Base-by-base conservation (phyloP, 1,139 yeast species). In the Saccharomyces hybrid region DNA sequence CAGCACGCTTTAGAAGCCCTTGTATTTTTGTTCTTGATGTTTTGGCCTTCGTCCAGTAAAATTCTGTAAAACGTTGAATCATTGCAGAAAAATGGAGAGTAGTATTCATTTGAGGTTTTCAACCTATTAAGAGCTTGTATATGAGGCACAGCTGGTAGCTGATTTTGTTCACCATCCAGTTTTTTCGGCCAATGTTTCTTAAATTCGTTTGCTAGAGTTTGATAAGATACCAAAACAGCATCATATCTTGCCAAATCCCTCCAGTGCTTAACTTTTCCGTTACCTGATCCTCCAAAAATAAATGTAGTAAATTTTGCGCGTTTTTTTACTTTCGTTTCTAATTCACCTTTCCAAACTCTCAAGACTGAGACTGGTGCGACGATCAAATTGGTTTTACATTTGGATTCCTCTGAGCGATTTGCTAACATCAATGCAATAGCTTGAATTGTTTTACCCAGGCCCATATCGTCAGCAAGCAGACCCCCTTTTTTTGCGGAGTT, bases 391-490 rank as follows among this genome's bases (percentile, higher is more conserved):
- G 93, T 82, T 60, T 79, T 82, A 29, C 53, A 32, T 2, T 58
- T 59, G 8, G 51, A 63, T 28, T 72, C 70, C 13, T 62, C 55
- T 0, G 85, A 75, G 55, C 73, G 74, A 64, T 80, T 77, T 2
- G 85, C 77, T 56, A 88, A 65, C 63, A 89, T 82, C 50, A 88
- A 68, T 0, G 95, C 82, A 49, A 88, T 75, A 2, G 89, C 80
- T 70, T 90, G 97, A 47, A 90, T 83, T 0, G 97, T 90, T 69
- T 90, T 91, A 57, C 96, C 97, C 32, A 90, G 73, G 32, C 96
- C 97, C 97, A 90, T 90, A 72, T 88, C 96, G 71, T 90, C 97
- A 0, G 96, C 96, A 46, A 90, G 72, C 31, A 90, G 78, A 2
- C 96, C 96, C 28, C 97, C 97, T 57, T 77, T 78, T 52, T 74